These are phyloP conservation scores for Croton laevigatus DNA, from an alignment of 441 rosid species.

Conservation along the genomic window DNA sequence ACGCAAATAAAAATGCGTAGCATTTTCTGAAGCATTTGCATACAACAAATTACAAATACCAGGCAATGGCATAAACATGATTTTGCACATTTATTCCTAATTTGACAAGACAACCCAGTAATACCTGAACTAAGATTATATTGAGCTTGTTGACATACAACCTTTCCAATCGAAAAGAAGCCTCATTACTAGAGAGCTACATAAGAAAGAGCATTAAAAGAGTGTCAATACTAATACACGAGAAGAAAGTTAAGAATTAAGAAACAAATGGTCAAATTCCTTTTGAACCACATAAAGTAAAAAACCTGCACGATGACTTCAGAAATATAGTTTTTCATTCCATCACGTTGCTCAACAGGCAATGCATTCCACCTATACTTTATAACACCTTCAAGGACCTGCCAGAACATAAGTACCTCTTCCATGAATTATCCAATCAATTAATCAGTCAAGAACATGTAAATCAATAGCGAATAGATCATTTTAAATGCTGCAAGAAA, in stretches of 20 bases:
- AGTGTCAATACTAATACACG: slow-evolving; percentile 1
- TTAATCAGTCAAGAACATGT: not conserved
- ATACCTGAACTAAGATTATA: slow-evolving; percentile 97
- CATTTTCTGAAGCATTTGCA: not conserved
- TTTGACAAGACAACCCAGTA: not conserved
- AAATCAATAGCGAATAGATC: not conserved
- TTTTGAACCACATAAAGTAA: not conserved
- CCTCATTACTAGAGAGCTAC: slow-evolving; percentile 90
- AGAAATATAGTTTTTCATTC: slow-evolving; percentile 99
- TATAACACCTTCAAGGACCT: slow-evolving; percentile 99
- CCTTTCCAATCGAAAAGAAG: slow-evolving; percentile 83
- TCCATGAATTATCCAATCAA: not conserved
- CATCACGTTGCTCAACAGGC: slow-evolving; percentile 97
- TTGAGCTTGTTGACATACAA: slow-evolving; percentile 95
- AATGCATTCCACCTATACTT: slow-evolving; percentile 99
- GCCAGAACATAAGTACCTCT: not conserved
- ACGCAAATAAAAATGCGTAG: no score
- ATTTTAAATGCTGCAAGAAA: not conserved
- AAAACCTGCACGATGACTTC: slow-evolving; percentile 99
- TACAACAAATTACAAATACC: not conserved
- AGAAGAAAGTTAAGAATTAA: not conserved
- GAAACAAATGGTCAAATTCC: slow-evolving; percentile 4
- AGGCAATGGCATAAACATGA: not conserved
- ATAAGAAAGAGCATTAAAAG: slow-evolving; percentile 11
- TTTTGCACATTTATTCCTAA: not conserved